These are phyloP conservation scores for Colletotrichum somersetense DNA, from an alignment of 2,329 filamentous ascomycete species.

Conservation along the genomic window DNA sequence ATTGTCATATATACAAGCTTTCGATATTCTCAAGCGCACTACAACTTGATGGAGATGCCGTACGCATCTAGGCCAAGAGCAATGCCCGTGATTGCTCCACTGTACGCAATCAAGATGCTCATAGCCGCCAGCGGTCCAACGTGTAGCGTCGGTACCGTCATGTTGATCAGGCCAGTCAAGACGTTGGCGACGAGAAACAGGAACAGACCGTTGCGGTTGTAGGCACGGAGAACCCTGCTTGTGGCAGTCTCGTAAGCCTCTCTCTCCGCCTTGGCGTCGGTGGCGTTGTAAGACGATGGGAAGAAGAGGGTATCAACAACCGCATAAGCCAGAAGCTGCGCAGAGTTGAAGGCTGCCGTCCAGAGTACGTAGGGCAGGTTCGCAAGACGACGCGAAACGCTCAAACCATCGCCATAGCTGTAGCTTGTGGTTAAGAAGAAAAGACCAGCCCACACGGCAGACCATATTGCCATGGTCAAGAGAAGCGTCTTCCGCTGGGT, in stretches of 20 bases:
- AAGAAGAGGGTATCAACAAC: slow-evolving; percentile 84
- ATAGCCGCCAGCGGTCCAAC: slow-evolving; percentile 75
- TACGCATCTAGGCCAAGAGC: slow-evolving; percentile 76
- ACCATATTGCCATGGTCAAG: slow-evolving; percentile 73
- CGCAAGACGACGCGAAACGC: slow-evolving; percentile 88
- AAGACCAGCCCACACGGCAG: slow-evolving; percentile 75
- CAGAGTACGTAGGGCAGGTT: slow-evolving; percentile 95
- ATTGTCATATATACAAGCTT: slow-evolving; percentile 13
- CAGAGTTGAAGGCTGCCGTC: slow-evolving; percentile 90
- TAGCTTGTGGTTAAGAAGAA: slow-evolving; percentile 79
- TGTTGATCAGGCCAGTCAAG: slow-evolving; percentile 88
- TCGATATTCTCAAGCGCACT: slow-evolving; percentile 41
- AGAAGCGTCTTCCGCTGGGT: slow-evolving; percentile 70
- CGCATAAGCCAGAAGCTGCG: slow-evolving; percentile 84
- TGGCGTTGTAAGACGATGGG: slow-evolving; percentile 74
- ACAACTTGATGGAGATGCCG: slow-evolving; percentile 79
- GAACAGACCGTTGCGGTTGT: slow-evolving; percentile 88
- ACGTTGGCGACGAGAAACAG: slow-evolving; percentile 91
- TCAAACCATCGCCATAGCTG: slow-evolving; percentile 77
- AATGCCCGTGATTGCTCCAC: slow-evolving; percentile 72
- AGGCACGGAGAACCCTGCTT: slow-evolving; percentile 83
- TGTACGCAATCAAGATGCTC: slow-evolving; percentile 81
- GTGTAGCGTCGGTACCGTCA: slow-evolving; percentile 86
- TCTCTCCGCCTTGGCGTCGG: slow-evolving; percentile 67
- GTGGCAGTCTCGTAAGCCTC: slow-evolving; percentile 78